Percentiles rank a stretch among this genome's conserved stretches.
Evolutionary conservation across 768 basidiomycete genomes (phyloP).

Genomic region (Lactarius sanguifluus): DNA sequence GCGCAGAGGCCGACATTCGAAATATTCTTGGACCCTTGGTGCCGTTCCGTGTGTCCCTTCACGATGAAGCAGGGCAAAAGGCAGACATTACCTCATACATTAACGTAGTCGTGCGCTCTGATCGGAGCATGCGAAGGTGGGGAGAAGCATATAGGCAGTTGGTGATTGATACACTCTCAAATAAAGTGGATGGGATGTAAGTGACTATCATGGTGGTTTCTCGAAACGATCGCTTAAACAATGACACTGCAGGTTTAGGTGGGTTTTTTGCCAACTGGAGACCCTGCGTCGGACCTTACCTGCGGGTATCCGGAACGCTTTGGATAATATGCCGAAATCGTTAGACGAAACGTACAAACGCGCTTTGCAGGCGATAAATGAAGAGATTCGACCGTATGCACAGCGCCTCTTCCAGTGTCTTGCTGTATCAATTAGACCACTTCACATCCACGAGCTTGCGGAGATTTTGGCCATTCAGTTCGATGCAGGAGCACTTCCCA

Average conservation of each 20-base stretch:
- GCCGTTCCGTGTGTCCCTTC: background rate
- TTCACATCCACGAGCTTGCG: constrained; percentile 9
- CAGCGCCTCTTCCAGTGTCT: constrained; percentile 18
- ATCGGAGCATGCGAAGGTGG: constrained; percentile 1
- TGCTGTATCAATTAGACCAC: background rate
- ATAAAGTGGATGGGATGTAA: constrained; percentile 13
- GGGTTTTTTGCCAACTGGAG: constrained; percentile 2
- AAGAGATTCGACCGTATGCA: background rate
- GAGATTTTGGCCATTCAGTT: constrained; percentile 12
- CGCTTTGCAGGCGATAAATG: background rate
- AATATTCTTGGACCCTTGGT: background rate
- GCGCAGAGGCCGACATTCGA: constrained; percentile 11
- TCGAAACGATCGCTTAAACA: background rate
- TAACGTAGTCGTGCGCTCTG: background rate
- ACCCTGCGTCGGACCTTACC: constrained; percentile 1
- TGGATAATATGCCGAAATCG: background rate
- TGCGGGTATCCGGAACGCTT: background rate
- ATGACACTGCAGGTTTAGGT: constrained; percentile 2
- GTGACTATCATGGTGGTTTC: background rate
- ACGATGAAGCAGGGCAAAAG: constrained; percentile 4
- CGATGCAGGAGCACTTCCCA: background rate
- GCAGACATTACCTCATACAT: background rate
- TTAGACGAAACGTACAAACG: constrained; percentile 11
- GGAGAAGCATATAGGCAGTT: background rate
- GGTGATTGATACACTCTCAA: constrained; percentile 1